A percentile compares a stretch with the other conserved stretches of the same genome.
Evolutionary conservation across 441 rosid genomes (phyloP).

Genomic region (Breynia disticha): DNA sequence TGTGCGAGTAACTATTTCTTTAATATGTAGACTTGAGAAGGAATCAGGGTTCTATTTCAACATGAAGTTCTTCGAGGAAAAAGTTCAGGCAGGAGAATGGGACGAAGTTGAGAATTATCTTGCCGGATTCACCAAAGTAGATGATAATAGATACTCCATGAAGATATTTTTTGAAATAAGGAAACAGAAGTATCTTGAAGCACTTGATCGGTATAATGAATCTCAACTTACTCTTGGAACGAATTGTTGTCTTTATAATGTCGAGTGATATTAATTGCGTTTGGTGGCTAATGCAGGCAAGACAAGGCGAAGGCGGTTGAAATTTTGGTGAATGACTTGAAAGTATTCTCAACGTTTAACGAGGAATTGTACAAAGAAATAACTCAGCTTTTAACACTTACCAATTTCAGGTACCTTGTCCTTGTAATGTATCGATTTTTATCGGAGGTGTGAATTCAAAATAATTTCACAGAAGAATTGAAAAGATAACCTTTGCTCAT

Average conservation of each 20-base stretch:
- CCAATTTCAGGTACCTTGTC: constrained; percentile 59
- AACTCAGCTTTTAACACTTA: constrained; percentile 70
- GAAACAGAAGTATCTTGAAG: constrained; percentile 95
- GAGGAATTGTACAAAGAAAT: constrained; percentile 88
- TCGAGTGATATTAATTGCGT: constrained; percentile 2
- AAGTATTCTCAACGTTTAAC: constrained; percentile 73
- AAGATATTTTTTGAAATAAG: constrained; percentile 89
- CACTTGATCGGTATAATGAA: constrained; percentile 63
- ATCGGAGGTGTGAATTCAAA: too few species aligned
- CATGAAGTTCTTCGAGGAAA: constrained; percentile 78
- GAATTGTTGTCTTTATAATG: background rate
- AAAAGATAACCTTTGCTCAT: too few species aligned
- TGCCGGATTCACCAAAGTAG: constrained; percentile 79
- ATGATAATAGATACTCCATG: constrained; percentile 85
- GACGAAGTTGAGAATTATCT: constrained; percentile 79
- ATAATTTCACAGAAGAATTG: too few species aligned
- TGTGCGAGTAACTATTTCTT: constrained; percentile 2
- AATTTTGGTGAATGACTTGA: constrained; percentile 60
- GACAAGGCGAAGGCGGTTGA: constrained; percentile 84
- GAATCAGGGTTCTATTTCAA: constrained; percentile 88
- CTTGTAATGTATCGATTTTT: too few species aligned
- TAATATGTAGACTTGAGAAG: constrained; percentile 61
- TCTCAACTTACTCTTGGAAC: background rate
- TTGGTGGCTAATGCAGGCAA: constrained; percentile 35
- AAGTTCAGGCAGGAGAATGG: constrained; percentile 93